Percentiles rank a stretch among this genome's conserved stretches.
Conservation (phyloP, 2,329 filamentous ascomycete species). For the Nemania diffusa region DNA sequence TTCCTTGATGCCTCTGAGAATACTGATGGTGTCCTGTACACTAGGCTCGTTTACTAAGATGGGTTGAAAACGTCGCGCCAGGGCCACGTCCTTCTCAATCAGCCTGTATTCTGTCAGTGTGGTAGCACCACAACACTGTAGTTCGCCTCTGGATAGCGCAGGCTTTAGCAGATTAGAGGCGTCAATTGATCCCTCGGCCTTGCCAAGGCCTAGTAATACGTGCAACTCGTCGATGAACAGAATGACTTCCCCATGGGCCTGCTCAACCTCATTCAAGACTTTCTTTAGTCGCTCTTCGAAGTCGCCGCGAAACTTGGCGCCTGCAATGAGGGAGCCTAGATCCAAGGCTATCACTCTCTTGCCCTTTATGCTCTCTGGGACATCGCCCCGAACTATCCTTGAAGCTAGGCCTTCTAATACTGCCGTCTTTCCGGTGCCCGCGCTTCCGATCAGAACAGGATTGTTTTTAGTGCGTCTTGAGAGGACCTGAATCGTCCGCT, state of each 20-base stretch:
- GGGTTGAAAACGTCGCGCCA: conserved; percentile 92
- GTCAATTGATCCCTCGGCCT: conserved; percentile 95
- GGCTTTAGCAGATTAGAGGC: conserved; percentile 95
- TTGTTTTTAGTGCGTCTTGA: conserved; percentile 96
- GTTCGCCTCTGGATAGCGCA: conserved; percentile 87
- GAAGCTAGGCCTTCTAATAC: conserved; percentile 90
- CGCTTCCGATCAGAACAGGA: conserved; percentile 90
- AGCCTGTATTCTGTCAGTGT: conserved; percentile 90
- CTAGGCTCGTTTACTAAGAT: conserved; percentile 92
- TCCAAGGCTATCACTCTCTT: conserved; percentile 90
- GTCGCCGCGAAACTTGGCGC: conserved; percentile 94
- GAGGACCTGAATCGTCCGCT: conserved; percentile 92
- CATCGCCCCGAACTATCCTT: conserved; percentile 89
- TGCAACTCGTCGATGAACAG: conserved; percentile 96
- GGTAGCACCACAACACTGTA: conserved; percentile 95
- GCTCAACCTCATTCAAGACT: conserved; percentile 89
- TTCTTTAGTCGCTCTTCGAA: conserved; percentile 95
- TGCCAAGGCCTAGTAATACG: conserved; percentile 88
- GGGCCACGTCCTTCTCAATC: conserved; percentile 95
- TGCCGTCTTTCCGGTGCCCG: conserved; percentile 93
- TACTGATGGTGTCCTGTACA: conserved; percentile 93
- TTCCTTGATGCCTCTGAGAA: conserved; percentile 95
- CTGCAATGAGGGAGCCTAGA: conserved; percentile 91
- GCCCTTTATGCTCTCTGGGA: conserved; percentile 95
- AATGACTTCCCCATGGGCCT: conserved; percentile 89